phyloP scores from a whole-genome alignment of 176 grass and related monocot species.

The Phoenix dactylifera region DNA sequence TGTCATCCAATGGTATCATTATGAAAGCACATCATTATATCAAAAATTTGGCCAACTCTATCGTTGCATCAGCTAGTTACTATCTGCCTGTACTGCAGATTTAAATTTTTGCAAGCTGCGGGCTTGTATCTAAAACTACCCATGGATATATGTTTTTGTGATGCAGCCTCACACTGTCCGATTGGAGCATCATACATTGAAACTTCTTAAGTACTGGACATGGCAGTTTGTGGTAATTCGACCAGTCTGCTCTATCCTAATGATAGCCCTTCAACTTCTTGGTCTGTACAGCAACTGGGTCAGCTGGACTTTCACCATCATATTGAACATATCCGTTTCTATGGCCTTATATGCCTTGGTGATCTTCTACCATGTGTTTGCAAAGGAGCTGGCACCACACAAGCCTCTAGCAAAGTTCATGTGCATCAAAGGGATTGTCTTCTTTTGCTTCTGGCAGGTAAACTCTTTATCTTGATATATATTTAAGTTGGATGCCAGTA shows the following conservation, averaged over 20 bases:
- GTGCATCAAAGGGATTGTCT: conserved; percentile 97
- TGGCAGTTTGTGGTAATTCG: conserved; percentile 98
- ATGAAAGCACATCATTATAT: too few species aligned
- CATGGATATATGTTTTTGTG: neutral
- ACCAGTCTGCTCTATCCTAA: conserved; percentile 68
- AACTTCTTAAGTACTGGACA: conserved; percentile 95
- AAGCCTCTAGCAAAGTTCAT: conserved; percentile 90
- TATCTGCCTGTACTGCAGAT: too few species aligned
- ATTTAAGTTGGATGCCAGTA: too few species aligned
- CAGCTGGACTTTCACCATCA: conserved; percentile 81
- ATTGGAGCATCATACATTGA: conserved; percentile 83
- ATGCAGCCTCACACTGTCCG: conserved; percentile 61
- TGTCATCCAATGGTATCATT: too few species aligned
- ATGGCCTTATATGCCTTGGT: conserved; percentile 89
- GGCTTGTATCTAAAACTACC: too few species aligned
- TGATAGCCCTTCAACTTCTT: conserved; percentile 84
- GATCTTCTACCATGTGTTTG: conserved; percentile 94
- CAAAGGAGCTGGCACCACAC: conserved; percentile 90
- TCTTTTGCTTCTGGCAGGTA: conserved; percentile 99
- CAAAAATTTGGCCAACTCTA: too few species aligned
- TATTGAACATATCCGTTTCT: conserved; percentile 90
- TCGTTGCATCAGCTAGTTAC: too few species aligned
- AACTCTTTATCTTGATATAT: neutral
- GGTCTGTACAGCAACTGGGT: conserved; percentile 74
- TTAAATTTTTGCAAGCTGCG: too few species aligned